Evolutionary conservation across 108 stramenopile species (phyloP).

Genomic region (Stephanodiscus minutulus): DNA sequence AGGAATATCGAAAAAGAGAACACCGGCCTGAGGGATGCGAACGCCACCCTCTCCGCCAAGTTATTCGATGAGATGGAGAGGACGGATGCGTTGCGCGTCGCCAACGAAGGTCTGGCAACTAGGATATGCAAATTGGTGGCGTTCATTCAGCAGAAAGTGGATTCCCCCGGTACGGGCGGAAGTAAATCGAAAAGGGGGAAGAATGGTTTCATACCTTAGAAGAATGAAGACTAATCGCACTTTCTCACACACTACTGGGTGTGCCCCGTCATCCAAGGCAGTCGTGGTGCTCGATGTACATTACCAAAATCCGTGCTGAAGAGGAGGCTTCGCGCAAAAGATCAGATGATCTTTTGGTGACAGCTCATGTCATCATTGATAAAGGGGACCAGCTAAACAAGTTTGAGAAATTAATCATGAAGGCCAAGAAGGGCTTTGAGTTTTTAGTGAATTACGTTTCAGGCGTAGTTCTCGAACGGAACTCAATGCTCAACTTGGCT

Average conservation of each 20-base stretch:
- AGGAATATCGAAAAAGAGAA: conserved; percentile 40
- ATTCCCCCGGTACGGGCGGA: not conserved
- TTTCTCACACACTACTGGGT: too few relatives aligned
- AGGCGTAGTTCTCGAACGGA: conserved; percentile 79
- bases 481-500: conserved; percentile 80
- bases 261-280: conserved; percentile 79
- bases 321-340: conserved; percentile 57
- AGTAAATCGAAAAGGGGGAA: not conserved
- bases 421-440: conserved; percentile 62
- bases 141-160: conserved; percentile 37
- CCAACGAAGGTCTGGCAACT: conserved; percentile 40
- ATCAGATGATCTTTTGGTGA: conserved; percentile 70
- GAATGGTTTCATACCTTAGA: too few relatives aligned
- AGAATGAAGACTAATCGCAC: too few relatives aligned
- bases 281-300: conserved; percentile 77
- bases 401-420: conserved; percentile 65
- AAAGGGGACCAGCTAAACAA: conserved; percentile 73
- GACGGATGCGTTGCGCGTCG: conserved; percentile 34
- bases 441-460: conserved; percentile 78
- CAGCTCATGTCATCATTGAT: conserved; percentile 48
- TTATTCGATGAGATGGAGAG: conserved; percentile 46
- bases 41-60: conserved; percentile 29
- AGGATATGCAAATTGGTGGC: conserved; percentile 44
- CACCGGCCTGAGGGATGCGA: conserved; percentile 28
- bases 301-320: conserved; percentile 57